A percentile compares a stretch with the other conserved stretches of the same genome.
These are phyloP conservation scores for Acer negundo DNA, from an alignment of 345 rosid genomes.

Conservation along the genomic window DNA sequence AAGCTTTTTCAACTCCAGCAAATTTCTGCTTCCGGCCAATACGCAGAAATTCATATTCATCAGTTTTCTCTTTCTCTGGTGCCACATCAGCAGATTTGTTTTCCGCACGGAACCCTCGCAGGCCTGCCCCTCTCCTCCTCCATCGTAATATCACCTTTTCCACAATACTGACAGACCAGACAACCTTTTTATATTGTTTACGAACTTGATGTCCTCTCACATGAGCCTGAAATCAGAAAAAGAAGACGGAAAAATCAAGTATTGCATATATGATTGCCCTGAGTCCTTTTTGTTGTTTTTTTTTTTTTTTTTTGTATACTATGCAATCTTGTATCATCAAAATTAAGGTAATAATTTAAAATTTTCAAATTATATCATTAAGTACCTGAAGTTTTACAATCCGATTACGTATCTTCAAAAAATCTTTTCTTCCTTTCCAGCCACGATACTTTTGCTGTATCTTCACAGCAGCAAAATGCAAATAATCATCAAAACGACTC, in stretches of 20 bases:
- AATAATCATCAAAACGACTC: constrained; percentile 55
- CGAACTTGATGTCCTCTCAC: constrained; percentile 71
- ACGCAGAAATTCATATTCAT: constrained; percentile 59
- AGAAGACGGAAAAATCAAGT: not conserved
- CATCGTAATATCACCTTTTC: constrained; percentile 68
- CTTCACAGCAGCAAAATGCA: constrained; percentile 59
- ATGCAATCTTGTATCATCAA: not conserved
- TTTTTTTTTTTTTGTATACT: too few species aligned
- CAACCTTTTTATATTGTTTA: constrained; percentile 56
- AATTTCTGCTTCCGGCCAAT: constrained; percentile 55
- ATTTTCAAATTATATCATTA: not conserved
- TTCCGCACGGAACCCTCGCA: constrained; percentile 55
- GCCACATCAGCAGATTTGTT: constrained; percentile 6
- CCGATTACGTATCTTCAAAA: constrained; percentile 50
- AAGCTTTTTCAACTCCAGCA: constrained; percentile 59
- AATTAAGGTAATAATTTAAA: not conserved
- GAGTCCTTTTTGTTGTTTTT: too few species aligned
- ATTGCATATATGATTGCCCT: not conserved
- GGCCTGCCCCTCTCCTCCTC: constrained; percentile 63
- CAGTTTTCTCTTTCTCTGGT: constrained; percentile 28
- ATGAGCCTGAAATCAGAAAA: constrained; percentile 50
- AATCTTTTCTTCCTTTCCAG: constrained; percentile 66
- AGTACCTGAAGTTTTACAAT: constrained; percentile 69
- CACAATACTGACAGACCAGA: constrained; percentile 66
- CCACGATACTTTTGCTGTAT: constrained; percentile 70